Evolutionary conservation across 495 filamentous ascomycete genomes (phyloP).

Genomic region (Aspergillus ostianus): DNA sequence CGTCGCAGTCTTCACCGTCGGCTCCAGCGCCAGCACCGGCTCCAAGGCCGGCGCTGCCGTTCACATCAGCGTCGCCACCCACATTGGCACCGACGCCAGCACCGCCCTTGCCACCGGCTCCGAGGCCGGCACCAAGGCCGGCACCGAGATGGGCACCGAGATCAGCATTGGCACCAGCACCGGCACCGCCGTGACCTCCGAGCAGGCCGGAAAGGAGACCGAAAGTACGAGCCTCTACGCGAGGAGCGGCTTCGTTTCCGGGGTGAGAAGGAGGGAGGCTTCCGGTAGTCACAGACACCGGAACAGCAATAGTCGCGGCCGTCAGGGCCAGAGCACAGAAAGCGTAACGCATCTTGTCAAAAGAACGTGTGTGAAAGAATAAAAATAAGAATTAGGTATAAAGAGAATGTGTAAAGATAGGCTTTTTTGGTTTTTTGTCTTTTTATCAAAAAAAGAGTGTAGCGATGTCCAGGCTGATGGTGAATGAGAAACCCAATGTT

Average conservation of each 20-base stretch:
- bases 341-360: neutral
- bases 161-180: neutral
- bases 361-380: neutral
- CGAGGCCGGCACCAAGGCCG: too few relatives aligned
- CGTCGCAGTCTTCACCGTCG: neutral
- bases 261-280: too few relatives aligned
- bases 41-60: too few relatives aligned
- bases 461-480: neutral
- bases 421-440: neutral
- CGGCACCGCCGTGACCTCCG: neutral
- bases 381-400: neutral
- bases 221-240: neutral
- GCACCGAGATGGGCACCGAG: neutral
- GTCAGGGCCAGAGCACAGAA: neutral
- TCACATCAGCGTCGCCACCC: neutral
- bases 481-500: neutral
- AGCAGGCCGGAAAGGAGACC: neutral
- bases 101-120: too few relatives aligned
- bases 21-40: too few relatives aligned
- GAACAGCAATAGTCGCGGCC: neutral
- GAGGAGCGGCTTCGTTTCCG: neutral
- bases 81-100: too few relatives aligned
- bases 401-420: neutral
- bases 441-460: neutral
- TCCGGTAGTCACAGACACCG: neutral